These are phyloP conservation scores for Sclerotinia borealis DNA, from an alignment of 2,329 filamentous ascomycete genomes.

Conservation along the genomic window DNA sequence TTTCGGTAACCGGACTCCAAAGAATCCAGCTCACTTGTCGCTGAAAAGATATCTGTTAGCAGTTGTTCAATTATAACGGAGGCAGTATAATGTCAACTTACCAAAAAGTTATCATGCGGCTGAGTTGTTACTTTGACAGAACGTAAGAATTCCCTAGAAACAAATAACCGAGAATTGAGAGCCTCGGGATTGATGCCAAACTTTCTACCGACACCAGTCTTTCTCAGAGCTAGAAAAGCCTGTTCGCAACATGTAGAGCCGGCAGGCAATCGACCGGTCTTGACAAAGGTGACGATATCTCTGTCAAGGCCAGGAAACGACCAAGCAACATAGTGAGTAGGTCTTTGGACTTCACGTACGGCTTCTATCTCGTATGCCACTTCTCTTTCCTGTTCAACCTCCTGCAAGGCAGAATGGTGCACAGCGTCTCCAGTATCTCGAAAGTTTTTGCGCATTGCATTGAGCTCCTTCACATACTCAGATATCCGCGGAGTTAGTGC, in stretches of 20 bases:
- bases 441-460: slow-evolving; percentile 31
- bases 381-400: slow-evolving; percentile 45
- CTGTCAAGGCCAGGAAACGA: slow-evolving; percentile 42
- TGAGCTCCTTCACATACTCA: slow-evolving; percentile 31
- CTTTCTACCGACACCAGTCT: slow-evolving; percentile 36
- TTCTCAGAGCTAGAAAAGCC: slow-evolving; percentile 38
- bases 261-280: slow-evolving; percentile 39
- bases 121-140: slow-evolving; percentile 36
- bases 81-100: slow-evolving; percentile 12
- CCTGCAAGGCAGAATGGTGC: slow-evolving; percentile 48
- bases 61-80: not conserved
- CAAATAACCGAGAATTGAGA: slow-evolving; percentile 32
- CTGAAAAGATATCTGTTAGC: slow-evolving; percentile 20
- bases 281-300: slow-evolving; percentile 41
- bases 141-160: slow-evolving; percentile 43
- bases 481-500: slow-evolving; percentile 25
- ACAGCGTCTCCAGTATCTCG: slow-evolving; percentile 41
- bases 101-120: slow-evolving; percentile 39
- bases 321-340: slow-evolving; percentile 34
- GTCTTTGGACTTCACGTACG: slow-evolving; percentile 41
- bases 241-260: slow-evolving; percentile 36
- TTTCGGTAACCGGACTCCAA: slow-evolving; percentile 42
- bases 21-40: slow-evolving; percentile 56
- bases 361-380: slow-evolving; percentile 41
- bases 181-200: slow-evolving; percentile 26